phyloP scores from a whole-genome alignment of 2,329 filamentous ascomycete genomes.

The Botrytis hyacinthi region DNA sequence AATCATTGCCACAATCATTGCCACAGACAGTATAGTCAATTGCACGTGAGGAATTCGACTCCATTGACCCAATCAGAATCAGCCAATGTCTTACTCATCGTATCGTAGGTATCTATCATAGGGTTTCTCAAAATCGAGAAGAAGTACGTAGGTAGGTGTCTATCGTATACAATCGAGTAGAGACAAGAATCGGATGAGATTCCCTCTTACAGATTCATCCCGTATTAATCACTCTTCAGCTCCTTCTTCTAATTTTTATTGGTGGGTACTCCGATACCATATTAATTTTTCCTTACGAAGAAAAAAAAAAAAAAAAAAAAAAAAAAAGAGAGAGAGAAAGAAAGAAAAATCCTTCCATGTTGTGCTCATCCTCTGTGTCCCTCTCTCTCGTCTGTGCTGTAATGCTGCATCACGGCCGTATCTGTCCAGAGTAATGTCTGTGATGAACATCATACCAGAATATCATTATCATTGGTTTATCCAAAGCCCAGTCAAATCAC shows the following conservation, averaged over 20 bases:
- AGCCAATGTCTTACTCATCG: not conserved
- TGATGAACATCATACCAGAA: not conserved
- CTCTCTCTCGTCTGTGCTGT: not conserved
- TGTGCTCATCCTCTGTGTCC: not conserved
- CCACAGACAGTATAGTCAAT: not conserved
- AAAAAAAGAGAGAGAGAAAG: not conserved
- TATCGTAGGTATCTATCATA: not conserved
- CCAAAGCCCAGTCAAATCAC: not conserved
- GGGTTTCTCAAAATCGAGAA: not conserved
- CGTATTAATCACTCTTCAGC: not conserved
- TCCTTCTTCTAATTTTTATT: not conserved
- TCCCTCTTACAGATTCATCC: not conserved
- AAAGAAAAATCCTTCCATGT: not conserved
- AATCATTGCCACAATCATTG: slow-evolving; percentile 5
- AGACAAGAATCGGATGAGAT: not conserved
- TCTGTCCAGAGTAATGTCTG: not conserved
- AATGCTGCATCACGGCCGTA: not conserved
- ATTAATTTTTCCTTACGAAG: not conserved
- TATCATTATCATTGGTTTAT: not conserved
- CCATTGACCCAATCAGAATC: no score
- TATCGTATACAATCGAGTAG: not conserved
- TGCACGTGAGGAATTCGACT: no score
- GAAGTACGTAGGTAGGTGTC: not conserved
- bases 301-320: not conserved
- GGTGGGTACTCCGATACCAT: not conserved